These are phyloP conservation scores for Neurospora sp. DNA, from an alignment of 495 filamentous ascomycete species.

Conservation along the genomic window DNA sequence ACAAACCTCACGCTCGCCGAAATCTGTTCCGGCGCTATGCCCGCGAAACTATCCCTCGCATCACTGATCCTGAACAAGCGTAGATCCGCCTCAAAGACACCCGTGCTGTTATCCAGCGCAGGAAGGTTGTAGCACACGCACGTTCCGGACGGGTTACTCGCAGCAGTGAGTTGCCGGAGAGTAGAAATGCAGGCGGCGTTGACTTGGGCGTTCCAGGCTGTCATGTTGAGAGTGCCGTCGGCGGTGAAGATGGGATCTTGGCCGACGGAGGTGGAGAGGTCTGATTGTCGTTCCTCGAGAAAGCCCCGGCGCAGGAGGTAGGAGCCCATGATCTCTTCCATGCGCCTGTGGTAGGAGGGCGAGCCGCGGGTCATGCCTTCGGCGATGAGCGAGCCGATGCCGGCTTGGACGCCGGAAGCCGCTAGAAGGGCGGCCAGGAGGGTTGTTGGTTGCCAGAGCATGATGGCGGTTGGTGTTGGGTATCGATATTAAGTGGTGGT, in stretches of 20 bases:
- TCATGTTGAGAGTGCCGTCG: conserved; percentile 29
- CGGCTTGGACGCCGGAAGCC: conserved; percentile 15
- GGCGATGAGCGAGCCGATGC: conserved; percentile 13
- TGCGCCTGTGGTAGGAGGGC: conserved; percentile 10
- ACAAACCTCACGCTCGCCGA: conserved; percentile 48
- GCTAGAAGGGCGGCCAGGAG: conserved; percentile 20
- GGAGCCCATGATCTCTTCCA: conserved; percentile 19
- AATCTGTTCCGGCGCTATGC: conserved; percentile 44
- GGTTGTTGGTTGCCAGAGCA: conserved; percentile 19
- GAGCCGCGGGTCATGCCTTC: conserved; percentile 17
- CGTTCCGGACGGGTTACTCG: conserved; percentile 59
- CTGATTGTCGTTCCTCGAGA: conserved; percentile 12
- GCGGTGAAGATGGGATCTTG: conserved; percentile 16
- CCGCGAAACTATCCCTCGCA: conserved; percentile 46
- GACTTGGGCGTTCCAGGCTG: conserved; percentile 43
- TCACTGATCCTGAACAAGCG: conserved; percentile 53
- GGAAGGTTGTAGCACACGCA: conserved; percentile 71
- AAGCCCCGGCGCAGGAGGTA: conserved; percentile 9
- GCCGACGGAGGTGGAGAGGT: not conserved
- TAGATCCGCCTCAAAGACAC: conserved; percentile 61
- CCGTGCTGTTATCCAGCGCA: conserved; percentile 47
- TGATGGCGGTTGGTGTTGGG: conserved; percentile 6
- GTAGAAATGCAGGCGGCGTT: conserved; percentile 40
- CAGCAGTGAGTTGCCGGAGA: conserved; percentile 34
- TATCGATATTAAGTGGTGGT: conserved; percentile 6